Conservation (phyloP, 2,329 filamentous ascomycete genomes). For the Beauveria caledonica region DNA sequence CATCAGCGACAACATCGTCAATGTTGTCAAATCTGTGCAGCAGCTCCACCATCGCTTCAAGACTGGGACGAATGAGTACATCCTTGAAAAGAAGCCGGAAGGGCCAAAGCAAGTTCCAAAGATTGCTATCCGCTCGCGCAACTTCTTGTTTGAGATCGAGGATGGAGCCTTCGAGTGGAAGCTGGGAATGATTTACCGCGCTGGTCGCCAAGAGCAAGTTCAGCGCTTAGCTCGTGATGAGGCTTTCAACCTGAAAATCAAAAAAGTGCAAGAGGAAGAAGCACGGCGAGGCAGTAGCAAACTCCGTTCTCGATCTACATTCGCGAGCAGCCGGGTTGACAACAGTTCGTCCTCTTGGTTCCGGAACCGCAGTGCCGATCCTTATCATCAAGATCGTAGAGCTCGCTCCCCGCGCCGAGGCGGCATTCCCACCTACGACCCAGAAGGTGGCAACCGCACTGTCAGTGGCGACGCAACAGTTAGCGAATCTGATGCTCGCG, state of each 20-base stretch:
- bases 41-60: slow-evolving; percentile 91
- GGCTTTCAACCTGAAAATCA: slow-evolving; percentile 79
- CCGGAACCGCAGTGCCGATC: slow-evolving; percentile 50
- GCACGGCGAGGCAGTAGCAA: slow-evolving; percentile 44
- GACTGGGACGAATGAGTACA: slow-evolving; percentile 80
- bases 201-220: slow-evolving; percentile 80
- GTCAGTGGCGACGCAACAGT: slow-evolving; percentile 67
- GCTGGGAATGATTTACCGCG: slow-evolving; percentile 84
- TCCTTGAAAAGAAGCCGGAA: slow-evolving; percentile 77
- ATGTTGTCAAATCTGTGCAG: slow-evolving; percentile 75
- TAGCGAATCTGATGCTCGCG: slow-evolving; percentile 66
- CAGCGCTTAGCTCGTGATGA: slow-evolving; percentile 85
- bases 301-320: slow-evolving; percentile 46
- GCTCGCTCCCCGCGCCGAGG: slow-evolving; percentile 24
- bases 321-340: slow-evolving; percentile 28
- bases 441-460: slow-evolving; percentile 56
- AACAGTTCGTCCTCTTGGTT: slow-evolving; percentile 25
- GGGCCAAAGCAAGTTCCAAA: slow-evolving; percentile 80
- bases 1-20: slow-evolving; percentile 89
- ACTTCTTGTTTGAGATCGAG: slow-evolving; percentile 84
- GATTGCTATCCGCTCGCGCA: slow-evolving; percentile 72
- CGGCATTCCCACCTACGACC: slow-evolving; percentile 62
- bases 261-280: slow-evolving; percentile 70
- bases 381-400: slow-evolving; percentile 24
- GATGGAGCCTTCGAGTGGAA: slow-evolving; percentile 98